Evolutionary conservation across 2,329 filamentous ascomycete species (phyloP).

Genomic region (Cladophialophora chaetospira): DNA sequence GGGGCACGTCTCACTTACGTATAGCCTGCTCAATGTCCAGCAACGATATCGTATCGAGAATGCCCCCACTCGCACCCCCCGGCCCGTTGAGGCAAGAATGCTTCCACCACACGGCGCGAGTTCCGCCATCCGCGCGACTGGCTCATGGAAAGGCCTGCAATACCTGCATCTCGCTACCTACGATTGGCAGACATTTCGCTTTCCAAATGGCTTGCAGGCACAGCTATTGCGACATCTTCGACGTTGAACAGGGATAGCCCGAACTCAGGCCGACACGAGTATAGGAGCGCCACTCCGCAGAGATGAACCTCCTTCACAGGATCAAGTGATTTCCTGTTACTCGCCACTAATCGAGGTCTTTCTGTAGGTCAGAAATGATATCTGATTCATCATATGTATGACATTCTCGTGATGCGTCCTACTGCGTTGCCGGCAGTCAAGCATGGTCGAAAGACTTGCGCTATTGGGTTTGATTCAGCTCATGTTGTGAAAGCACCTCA

Average conservation of each 20-base stretch:
- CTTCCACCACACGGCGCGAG: no score
- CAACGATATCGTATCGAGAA: no score
- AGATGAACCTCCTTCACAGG: background rate
- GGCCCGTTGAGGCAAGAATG: no score
- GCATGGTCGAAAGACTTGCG: background rate
- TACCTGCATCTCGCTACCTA: no score
- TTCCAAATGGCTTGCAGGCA: background rate
- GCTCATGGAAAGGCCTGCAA: no score
- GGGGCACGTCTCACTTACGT: no score
- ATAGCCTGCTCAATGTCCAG: no score
- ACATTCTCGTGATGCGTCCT: conserved; percentile 15
- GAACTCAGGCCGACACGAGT: background rate
- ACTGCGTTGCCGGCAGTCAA: background rate
- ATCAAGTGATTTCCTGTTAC: background rate
- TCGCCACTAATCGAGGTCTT: background rate
- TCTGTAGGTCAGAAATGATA: conserved; percentile 13
- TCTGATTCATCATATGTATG: no score
- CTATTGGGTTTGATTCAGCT: conserved; percentile 6
- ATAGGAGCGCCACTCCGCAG: background rate
- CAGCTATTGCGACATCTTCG: no score
- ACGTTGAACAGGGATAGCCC: background rate
- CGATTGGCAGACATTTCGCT: background rate
- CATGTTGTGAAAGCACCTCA: conserved; percentile 7
- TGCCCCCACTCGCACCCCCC: no score
- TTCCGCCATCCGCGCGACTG: no score